phyloP scores from a whole-genome alignment of 31 red algal species.

The Asparagopsis taxiformis region DNA sequence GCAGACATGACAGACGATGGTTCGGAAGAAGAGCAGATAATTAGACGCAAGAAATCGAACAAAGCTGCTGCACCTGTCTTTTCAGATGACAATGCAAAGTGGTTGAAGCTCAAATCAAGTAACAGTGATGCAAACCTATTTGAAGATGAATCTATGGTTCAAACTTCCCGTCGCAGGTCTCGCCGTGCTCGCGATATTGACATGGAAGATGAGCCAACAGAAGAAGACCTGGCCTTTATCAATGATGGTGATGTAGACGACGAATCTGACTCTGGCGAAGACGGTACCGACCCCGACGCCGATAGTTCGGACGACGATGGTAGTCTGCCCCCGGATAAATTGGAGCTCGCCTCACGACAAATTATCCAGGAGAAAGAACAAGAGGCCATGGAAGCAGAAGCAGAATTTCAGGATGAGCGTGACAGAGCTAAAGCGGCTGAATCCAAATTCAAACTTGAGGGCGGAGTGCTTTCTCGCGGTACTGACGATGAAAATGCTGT shows the following conservation, averaged over 20 bases:
- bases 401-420: conserved; percentile 56
- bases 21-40: background rate
- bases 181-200: background rate
- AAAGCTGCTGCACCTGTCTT: conserved; percentile 5
- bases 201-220: background rate
- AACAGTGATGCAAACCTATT: background rate
- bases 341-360: conserved; percentile 53
- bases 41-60: background rate
- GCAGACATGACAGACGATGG: background rate
- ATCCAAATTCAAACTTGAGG: conserved; percentile 54
- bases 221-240: conserved; percentile 6
- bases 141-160: background rate
- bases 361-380: conserved; percentile 44
- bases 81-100: conserved; percentile 50
- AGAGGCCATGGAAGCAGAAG: conserved; percentile 55
- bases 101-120: conserved; percentile 37
- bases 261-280: conserved; percentile 2
- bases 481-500: conserved; percentile 16
- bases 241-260: conserved; percentile 6
- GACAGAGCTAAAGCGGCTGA: conserved; percentile 24
- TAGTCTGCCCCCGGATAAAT: conserved; percentile 48
- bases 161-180: background rate
- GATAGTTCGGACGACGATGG: conserved; percentile 43
- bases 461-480: conserved; percentile 39
- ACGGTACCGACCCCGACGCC: conserved; percentile 32